Evolutionary conservation across 768 basidiomycete genomes (phyloP).

Genomic region (Paxillus involutus): DNA sequence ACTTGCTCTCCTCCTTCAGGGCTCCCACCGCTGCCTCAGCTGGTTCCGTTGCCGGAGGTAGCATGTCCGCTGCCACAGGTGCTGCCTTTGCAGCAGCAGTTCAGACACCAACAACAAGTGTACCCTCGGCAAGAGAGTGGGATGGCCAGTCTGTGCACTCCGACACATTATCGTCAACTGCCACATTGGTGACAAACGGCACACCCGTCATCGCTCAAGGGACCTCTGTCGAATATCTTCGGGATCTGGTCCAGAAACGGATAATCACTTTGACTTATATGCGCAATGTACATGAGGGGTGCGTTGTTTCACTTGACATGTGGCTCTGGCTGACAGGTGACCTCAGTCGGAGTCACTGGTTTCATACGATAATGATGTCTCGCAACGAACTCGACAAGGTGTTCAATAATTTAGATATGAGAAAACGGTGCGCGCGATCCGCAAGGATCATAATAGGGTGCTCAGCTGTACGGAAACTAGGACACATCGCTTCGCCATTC

Average conservation of each 20-base stretch:
- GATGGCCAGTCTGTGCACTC: slow-evolving; percentile 68
- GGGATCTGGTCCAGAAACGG: slow-evolving; percentile 80
- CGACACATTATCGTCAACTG: slow-evolving; percentile 42
- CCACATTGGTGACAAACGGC: slow-evolving; percentile 36
- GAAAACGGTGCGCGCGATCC: slow-evolving; percentile 58
- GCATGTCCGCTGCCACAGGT: slow-evolving; percentile 35
- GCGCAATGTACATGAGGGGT: slow-evolving; percentile 87
- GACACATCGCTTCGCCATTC: slow-evolving; percentile 78
- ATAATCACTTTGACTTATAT: slow-evolving; percentile 85
- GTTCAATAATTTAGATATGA: slow-evolving; percentile 75
- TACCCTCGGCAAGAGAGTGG: slow-evolving; percentile 56
- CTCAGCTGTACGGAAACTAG: slow-evolving; percentile 39
- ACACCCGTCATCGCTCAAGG: slow-evolving; percentile 45
- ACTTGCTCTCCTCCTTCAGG: slow-evolving; percentile 76
- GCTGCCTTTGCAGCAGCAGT: slow-evolving; percentile 37
- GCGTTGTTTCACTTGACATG: slow-evolving; percentile 27
- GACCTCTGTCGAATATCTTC: slow-evolving; percentile 74
- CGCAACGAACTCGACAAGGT: slow-evolving; percentile 69
- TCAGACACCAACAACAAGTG: slow-evolving; percentile 38
- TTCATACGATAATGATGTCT: slow-evolving; percentile 82
- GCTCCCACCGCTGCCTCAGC: slow-evolving; percentile 22
- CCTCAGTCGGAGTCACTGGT: slow-evolving; percentile 78
- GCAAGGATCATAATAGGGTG: neutral
- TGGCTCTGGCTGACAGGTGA: neutral
- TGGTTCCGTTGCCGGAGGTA: slow-evolving; percentile 31